A percentile compares a stretch with the other conserved stretches of the same genome.
These are phyloP conservation scores for Ramalina intermedia DNA, from an alignment of 495 filamentous ascomycete species.

Conservation along the genomic window DNA sequence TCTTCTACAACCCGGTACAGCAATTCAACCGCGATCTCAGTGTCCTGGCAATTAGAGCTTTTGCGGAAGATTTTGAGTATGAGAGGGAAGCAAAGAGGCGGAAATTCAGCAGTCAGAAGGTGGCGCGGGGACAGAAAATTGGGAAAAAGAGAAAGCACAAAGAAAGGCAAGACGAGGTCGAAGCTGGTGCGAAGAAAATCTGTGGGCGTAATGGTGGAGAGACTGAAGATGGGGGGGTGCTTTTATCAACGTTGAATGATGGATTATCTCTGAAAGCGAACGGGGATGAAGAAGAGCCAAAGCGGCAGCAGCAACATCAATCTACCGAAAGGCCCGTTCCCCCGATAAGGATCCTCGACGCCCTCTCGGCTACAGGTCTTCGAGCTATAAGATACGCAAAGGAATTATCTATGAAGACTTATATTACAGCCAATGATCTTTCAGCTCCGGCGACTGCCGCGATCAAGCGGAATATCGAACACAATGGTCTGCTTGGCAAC, in stretches of 20 bases:
- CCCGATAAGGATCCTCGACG: conserved; percentile 75
- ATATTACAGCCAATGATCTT: conserved; percentile 80
- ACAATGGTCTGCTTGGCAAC: conserved; percentile 58
- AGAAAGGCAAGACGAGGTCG: conserved; percentile 4
- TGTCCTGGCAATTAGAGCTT: conserved; percentile 75
- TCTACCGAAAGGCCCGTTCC: not conserved
- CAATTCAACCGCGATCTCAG: conserved; percentile 96
- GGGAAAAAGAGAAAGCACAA: conserved; percentile 18
- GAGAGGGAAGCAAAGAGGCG: conserved; percentile 15
- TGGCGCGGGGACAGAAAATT: not conserved
- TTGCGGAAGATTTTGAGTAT: conserved; percentile 51
- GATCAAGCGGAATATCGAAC: conserved; percentile 67
- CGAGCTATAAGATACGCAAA: conserved; percentile 83
- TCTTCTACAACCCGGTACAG: conserved; percentile 98
- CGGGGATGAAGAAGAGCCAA: not conserved
- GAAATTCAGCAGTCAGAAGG: conserved; percentile 17
- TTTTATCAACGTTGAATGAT: not conserved
- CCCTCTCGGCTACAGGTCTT: conserved; percentile 85
- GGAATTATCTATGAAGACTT: conserved; percentile 71
- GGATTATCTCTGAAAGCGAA: not conserved
- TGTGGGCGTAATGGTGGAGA: not conserved
- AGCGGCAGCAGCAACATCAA: not conserved
- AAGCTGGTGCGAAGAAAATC: not conserved
- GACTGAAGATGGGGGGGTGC: not conserved
- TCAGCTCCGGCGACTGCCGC: conserved; percentile 60